phyloP scores from a whole-genome alignment of 371 early-diverging fungal species.

The Mucor lusitanicus region DNA sequence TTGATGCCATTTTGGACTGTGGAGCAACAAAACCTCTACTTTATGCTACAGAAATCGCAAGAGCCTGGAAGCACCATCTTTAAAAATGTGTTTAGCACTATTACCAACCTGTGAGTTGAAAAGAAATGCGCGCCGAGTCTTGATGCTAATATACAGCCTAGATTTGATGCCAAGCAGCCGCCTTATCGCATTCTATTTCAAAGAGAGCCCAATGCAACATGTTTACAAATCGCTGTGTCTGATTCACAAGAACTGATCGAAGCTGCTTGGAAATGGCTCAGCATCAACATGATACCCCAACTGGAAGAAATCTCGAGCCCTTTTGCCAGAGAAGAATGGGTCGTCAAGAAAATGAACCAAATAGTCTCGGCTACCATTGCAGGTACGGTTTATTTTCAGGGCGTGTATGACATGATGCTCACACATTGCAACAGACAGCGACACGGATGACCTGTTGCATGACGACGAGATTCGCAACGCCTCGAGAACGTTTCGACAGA shows the following conservation, averaged over 20 bases:
- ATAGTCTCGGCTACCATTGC: conserved; percentile 67
- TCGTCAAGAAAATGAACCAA: conserved; percentile 84
- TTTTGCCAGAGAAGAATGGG: conserved; percentile 79
- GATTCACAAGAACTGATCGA: conserved; percentile 82
- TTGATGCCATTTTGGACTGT: conserved; percentile 62
- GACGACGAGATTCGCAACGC: conserved; percentile 88
- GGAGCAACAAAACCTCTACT: conserved; percentile 59
- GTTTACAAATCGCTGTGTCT: conserved; percentile 68
- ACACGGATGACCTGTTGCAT: conserved; percentile 76
- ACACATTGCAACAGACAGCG: conserved; percentile 40
- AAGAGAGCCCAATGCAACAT: conserved; percentile 48
- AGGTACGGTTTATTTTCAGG: conserved; percentile 41
- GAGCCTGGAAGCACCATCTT: conserved; percentile 50
- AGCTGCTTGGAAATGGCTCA: conserved; percentile 84
- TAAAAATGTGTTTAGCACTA: conserved; percentile 72
- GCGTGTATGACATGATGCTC: background rate
- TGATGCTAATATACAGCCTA: background rate
- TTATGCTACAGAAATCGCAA: conserved; percentile 72
- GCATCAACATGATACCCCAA: conserved; percentile 69
- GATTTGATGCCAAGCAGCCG: conserved; percentile 88
- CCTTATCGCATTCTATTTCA: conserved; percentile 85
- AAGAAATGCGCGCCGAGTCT: background rate
- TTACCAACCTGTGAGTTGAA: conserved; percentile 69
- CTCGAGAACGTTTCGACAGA: conserved; percentile 85
- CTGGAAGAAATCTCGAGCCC: conserved; percentile 71